Base-by-base conservation (phyloP, 306 rosid genomes). In the Dalbergia cochinchinensis region DNA sequence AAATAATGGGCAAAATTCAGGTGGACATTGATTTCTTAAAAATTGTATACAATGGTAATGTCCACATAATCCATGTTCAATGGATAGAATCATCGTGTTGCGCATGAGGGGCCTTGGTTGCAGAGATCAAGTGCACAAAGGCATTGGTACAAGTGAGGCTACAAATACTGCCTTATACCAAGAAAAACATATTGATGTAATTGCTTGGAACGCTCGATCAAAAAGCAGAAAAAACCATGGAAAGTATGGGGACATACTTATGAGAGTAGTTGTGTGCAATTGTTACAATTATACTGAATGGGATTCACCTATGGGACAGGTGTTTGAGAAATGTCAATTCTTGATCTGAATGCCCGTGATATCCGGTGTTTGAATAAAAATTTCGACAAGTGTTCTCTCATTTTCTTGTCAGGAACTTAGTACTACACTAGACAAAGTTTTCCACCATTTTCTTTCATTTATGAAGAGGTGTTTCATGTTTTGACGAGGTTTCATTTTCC, bases 61-160 rank as follows among this genome's bases (percentile, higher is more conserved):
- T 11, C 54, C 54, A 11, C 4, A 26, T 48, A 48, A 48, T 14
- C 81, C 54, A 81, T 78, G 89, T 85, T 86, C 94, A 86, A 85
- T 90, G 94, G 84, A 88, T 82, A 74, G 68, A 78, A 90, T 85
- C 65, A 82, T 85, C 82, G 85, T 83, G 91, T 70, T 82, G 78
- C 85, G 88, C 89, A 78, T 83, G 84, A 65, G 83, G 78, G 70
- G 44, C 63, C 83, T 78, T 79, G 88, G 80, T 77, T 64, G 42
- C 41, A 51, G 85, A 44, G 66, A 80, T 73, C 42, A 58, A 59
- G 33, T 42, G 59, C 18, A 54, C 50, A 59, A 71, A 26, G 73
- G 16, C 55, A 75, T 81, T 15, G 87, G 83, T 81, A 83, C 65
- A 39, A 34, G 76, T 75, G 91, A 78, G 64, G 83, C 83, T 66